Conservation (phyloP, 768 basidiomycete genomes). For the Sporobolomyces phaffii region DNA sequence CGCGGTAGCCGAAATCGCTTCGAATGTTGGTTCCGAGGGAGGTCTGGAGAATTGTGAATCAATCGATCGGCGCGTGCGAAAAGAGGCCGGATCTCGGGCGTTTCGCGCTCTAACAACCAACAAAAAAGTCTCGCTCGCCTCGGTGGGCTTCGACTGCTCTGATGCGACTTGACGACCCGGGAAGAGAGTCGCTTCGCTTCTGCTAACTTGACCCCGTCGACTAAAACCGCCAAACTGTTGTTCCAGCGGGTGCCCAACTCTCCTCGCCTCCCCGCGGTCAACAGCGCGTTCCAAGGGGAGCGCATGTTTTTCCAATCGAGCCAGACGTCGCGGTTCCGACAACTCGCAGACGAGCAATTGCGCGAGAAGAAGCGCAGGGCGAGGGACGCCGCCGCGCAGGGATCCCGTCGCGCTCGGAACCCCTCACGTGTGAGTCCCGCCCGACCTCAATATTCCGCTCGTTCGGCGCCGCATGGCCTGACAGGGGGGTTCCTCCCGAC, state of each 20-base stretch:
- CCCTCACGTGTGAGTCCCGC: neutral
- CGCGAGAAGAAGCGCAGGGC: conserved; percentile 3
- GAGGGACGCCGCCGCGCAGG: neutral
- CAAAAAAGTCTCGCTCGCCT: too few relatives aligned
- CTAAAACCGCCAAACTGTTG: neutral
- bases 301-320: neutral
- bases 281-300: neutral
- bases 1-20: too few relatives aligned
- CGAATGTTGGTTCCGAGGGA: too few relatives aligned
- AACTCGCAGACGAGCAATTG: conserved; percentile 2
- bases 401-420: neutral
- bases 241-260: neutral
- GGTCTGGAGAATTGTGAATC: too few relatives aligned
- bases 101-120: too few relatives aligned
- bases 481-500: neutral
- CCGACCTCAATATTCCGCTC: too few relatives aligned
- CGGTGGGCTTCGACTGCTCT: too few relatives aligned
- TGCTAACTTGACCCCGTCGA: too few relatives aligned
- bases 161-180: neutral
- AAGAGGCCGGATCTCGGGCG: too few relatives aligned
- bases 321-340: neutral
- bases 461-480: too few relatives aligned
- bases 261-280: neutral
- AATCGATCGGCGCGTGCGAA: too few relatives aligned
- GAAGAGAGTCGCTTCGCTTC: neutral